These are phyloP conservation scores for Ceratobasidium sp. DNA, from an alignment of 1,284 basidiomycete genomes.

Conservation along the genomic window DNA sequence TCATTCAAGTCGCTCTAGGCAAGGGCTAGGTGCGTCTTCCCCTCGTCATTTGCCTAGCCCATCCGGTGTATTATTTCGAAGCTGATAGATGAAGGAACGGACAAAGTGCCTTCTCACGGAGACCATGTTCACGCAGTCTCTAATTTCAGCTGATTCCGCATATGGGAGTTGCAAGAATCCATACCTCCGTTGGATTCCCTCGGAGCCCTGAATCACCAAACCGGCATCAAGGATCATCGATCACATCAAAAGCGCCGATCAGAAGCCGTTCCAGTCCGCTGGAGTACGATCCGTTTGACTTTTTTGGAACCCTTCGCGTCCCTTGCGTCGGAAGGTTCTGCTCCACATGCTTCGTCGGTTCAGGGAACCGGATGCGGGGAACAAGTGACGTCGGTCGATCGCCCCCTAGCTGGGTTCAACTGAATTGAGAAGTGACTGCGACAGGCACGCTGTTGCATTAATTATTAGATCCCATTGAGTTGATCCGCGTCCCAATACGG, in stretches of 20 bases:
- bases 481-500: not conserved
- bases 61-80: slow-evolving; percentile 21
- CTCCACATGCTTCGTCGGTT: not conserved
- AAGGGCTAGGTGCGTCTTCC: too few relatives aligned
- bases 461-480: not conserved
- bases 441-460: not conserved
- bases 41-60: not conserved
- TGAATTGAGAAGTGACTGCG: not conserved
- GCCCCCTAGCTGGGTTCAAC: not conserved
- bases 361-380: not conserved
- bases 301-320: not conserved
- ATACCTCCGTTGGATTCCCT: not conserved
- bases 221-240: slow-evolving; percentile 13
- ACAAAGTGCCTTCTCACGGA: slow-evolving; percentile 7
- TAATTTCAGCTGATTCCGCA: not conserved
- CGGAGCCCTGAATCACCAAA: not conserved
- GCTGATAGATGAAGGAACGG: slow-evolving; percentile 25
- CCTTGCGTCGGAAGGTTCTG: not conserved
- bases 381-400: not conserved
- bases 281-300: not conserved
- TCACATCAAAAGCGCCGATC: not conserved
- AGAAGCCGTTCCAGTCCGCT: not conserved
- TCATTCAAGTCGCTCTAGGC: too few relatives aligned
- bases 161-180: not conserved
- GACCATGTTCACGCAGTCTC: not conserved